Evolutionary conservation across 495 filamentous ascomycete genomes (phyloP).

Genomic region (Bryoglossum gracile): DNA sequence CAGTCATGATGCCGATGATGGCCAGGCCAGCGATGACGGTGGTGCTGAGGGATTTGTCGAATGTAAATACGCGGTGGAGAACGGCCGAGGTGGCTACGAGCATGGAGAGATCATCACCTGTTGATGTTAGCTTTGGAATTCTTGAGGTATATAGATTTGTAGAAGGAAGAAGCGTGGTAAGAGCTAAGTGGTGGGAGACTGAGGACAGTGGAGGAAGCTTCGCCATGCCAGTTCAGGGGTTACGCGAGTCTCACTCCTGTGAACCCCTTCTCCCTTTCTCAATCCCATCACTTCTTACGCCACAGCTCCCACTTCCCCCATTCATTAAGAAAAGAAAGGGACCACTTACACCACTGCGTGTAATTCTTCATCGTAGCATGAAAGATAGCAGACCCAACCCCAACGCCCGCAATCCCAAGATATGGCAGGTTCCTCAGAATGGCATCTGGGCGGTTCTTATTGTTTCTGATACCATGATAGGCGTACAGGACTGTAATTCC

Average conservation of each 20-base stretch:
- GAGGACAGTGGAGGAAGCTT: too few species aligned
- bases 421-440: constrained; percentile 36
- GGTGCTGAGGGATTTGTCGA: constrained; percentile 26
- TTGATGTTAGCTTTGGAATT: too few species aligned
- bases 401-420: constrained; percentile 47
- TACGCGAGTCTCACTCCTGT: too few species aligned
- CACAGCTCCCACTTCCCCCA: too few species aligned
- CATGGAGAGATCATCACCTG: constrained; percentile 49
- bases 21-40: constrained; percentile 27
- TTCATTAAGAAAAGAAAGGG: too few species aligned
- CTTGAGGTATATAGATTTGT: too few species aligned
- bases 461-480: constrained; percentile 30
- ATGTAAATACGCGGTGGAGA: constrained; percentile 44
- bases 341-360: constrained; percentile 44
- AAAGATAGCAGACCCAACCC: constrained; percentile 44
- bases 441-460: constrained; percentile 23
- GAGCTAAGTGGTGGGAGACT: too few species aligned
- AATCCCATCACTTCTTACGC: too few species aligned
- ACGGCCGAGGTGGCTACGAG: constrained; percentile 43
- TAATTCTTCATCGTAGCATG: constrained; percentile 48
- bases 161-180: background rate
- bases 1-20: constrained; percentile 26
- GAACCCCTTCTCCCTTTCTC: too few species aligned
- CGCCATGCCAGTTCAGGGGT: too few species aligned
- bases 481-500: constrained; percentile 31